Percentiles rank a stretch among this genome's conserved stretches.
Evolutionary conservation across 371 early-diverging fungal species (phyloP).

Genomic region (Massospora cicadina): DNA sequence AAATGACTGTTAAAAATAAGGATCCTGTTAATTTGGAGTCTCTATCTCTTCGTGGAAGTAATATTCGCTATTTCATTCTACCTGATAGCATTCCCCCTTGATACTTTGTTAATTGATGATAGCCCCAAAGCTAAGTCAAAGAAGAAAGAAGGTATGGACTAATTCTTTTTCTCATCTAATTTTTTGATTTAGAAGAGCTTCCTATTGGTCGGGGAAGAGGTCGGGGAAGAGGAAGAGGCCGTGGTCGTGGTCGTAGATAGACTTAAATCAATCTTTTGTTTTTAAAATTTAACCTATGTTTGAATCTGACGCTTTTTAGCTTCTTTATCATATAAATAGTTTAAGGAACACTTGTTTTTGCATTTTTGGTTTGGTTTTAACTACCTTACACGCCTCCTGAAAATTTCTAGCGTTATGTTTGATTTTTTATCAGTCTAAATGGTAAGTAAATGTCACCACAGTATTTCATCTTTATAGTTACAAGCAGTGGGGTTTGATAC

Average conservation of each 20-base stretch:
- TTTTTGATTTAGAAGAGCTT: not conserved
- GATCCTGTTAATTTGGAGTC: constrained; percentile 81
- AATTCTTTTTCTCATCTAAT: not conserved
- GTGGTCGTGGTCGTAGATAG: not conserved
- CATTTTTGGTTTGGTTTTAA: no score
- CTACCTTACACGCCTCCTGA: no score
- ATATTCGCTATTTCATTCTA: constrained; percentile 83
- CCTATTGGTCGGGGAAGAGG: not conserved
- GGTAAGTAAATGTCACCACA: no score
- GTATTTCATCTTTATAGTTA: no score
- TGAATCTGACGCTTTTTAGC: not conserved
- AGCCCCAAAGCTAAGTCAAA: constrained; percentile 78
- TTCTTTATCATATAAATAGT: no score
- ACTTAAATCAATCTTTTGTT: not conserved
- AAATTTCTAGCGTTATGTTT: no score
- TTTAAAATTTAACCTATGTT: not conserved
- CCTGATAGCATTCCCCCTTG: constrained; percentile 90
- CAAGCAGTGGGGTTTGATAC: no score
- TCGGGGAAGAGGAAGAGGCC: not conserved
- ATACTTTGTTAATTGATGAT: constrained; percentile 91
- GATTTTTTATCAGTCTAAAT: no score
- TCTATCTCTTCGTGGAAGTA: constrained; percentile 86
- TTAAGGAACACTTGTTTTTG: no score
- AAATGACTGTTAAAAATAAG: constrained; percentile 90
- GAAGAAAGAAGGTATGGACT: constrained; percentile 40